Evolutionary conservation across 352 stramenopile genomes (phyloP).

Genomic region (Globisporangium lucens): DNA sequence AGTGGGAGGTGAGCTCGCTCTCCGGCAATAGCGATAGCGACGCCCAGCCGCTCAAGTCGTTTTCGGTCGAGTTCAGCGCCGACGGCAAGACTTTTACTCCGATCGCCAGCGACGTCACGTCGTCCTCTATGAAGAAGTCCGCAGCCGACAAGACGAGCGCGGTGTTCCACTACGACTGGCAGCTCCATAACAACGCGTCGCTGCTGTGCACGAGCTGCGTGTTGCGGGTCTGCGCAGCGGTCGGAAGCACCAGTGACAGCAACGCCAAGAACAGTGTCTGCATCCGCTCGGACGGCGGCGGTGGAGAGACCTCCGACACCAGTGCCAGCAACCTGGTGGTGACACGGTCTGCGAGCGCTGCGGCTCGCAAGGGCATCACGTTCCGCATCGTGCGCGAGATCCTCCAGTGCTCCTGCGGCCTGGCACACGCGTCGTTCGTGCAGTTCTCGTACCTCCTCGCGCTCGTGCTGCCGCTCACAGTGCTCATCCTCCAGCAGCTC

Average conservation of each 20-base stretch:
- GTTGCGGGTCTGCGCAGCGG: conserved; percentile 35
- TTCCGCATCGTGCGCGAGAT: conserved; percentile 56
- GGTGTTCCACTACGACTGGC: conserved; percentile 45
- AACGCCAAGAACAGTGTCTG: conserved; percentile 27
- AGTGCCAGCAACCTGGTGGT: neutral
- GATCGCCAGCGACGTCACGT: conserved; percentile 24
- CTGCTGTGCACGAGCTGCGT: conserved; percentile 45
- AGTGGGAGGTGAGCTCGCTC: conserved; percentile 34
- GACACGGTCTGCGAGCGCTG: conserved; percentile 3
- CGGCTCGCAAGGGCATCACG: conserved; percentile 22
- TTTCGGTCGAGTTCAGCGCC: conserved; percentile 48
- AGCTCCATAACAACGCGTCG: conserved; percentile 33
- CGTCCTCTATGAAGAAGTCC: conserved; percentile 5
- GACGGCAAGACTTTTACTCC: conserved; percentile 30
- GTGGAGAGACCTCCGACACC: conserved; percentile 4
- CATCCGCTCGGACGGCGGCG: conserved; percentile 44
- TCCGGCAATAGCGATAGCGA: conserved; percentile 13
- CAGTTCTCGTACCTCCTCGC: conserved; percentile 40
- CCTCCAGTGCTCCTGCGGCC: conserved; percentile 44
- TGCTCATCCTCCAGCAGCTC: conserved; percentile 45
- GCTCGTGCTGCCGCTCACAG: conserved; percentile 29
- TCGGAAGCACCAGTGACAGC: conserved; percentile 6
- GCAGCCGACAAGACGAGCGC: neutral
- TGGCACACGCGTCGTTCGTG: conserved; percentile 37
- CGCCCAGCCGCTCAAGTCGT: conserved; percentile 22